These are phyloP conservation scores for Aphanomyces euteiches DNA, from an alignment of 352 stramenopile species.

Conservation along the genomic window DNA sequence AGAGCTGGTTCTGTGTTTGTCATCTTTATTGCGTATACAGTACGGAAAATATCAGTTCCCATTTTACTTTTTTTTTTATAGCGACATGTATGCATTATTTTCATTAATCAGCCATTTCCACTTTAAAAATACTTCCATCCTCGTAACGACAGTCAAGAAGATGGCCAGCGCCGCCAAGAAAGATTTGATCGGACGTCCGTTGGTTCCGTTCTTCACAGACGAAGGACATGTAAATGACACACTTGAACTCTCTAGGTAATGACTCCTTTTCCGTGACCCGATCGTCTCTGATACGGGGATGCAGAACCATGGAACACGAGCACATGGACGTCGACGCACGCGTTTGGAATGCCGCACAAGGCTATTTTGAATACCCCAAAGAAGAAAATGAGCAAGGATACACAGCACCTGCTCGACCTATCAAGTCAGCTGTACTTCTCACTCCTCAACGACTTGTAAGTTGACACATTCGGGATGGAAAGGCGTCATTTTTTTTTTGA, in stretches of 20 bases:
- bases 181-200: conserved; percentile 54
- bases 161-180: conserved; percentile 11
- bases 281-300: not conserved
- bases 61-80: no score
- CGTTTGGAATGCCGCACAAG: conserved; percentile 76
- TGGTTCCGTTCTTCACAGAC: conserved; percentile 72
- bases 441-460: conserved; percentile 30
- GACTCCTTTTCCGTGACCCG: not conserved
- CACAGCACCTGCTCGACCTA: no score
- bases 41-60: no score
- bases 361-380: conserved; percentile 77
- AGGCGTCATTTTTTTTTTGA: no score
- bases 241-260: conserved; percentile 40
- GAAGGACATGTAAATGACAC: conserved; percentile 72
- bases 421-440: not conserved
- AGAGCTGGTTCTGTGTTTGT: no score
- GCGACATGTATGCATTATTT: no score
- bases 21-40: no score
- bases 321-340: conserved; percentile 74
- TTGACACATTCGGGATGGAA: not conserved
- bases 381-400: conserved; percentile 2
- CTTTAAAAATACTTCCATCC: not conserved
- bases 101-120: no score
- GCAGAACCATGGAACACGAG: conserved; percentile 35
- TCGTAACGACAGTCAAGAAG: not conserved